phyloP scores from a whole-genome alignment of 1,284 basidiomycete species.

The Nidula niveotomentosa region DNA sequence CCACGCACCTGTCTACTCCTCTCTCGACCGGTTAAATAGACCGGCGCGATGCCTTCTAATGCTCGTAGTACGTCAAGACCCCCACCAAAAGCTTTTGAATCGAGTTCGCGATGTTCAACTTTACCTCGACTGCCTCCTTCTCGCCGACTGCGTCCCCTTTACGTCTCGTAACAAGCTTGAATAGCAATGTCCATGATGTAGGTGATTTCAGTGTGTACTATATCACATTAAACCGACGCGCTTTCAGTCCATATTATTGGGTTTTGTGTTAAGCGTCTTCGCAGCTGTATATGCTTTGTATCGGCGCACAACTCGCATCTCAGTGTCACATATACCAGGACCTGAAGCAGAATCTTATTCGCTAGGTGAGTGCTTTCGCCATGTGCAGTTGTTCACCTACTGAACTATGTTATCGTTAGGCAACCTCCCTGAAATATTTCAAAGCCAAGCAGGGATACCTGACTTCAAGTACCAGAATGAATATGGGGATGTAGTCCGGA shows the following conservation, averaged over 20 bases:
- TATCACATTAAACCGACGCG: background rate
- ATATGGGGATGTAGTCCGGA: constrained; percentile 47
- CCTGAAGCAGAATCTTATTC: constrained; percentile 39
- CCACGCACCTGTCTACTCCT: background rate
- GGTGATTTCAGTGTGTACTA: too few relatives aligned
- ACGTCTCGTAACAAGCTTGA: background rate
- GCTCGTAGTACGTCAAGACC: too few relatives aligned
- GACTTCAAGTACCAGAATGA: constrained; percentile 50
- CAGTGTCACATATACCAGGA: constrained; percentile 37
- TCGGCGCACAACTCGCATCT: constrained; percentile 31
- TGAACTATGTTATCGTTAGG: constrained; percentile 26
- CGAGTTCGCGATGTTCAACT: too few relatives aligned
- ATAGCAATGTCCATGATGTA: background rate
- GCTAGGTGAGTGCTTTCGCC: constrained; percentile 27
- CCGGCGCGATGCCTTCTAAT: background rate
- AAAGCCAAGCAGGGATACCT: constrained; percentile 45
- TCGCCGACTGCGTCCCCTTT: background rate
- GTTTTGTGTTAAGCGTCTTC: constrained; percentile 1
- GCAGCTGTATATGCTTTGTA: constrained; percentile 24
- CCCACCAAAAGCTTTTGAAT: too few relatives aligned
- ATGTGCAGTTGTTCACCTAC: background rate
- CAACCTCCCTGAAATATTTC: constrained; percentile 48
- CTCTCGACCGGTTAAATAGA: background rate
- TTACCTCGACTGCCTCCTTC: too few relatives aligned
- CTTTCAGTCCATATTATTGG: background rate